These are phyloP conservation scores for Neostapfia colusana DNA, from an alignment of 176 grass and related monocot species.

Conservation along the genomic window DNA sequence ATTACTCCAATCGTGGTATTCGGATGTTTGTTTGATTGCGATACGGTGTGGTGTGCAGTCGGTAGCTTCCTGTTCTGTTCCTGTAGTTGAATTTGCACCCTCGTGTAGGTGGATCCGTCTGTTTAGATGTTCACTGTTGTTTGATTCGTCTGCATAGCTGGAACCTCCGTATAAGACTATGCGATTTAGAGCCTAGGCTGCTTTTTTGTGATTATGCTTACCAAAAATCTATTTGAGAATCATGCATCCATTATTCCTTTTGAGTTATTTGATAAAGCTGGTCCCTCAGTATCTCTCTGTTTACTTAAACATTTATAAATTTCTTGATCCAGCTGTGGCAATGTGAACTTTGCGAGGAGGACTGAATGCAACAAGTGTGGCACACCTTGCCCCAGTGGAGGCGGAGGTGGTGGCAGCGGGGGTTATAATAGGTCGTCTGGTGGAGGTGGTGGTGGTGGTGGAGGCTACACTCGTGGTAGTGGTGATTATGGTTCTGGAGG, in stretches of 20 bases:
- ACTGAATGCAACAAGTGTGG: conserved; percentile 97
- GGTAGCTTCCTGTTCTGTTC: neutral
- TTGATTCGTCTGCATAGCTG: neutral
- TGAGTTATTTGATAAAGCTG: neutral
- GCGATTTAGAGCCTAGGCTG: neutral
- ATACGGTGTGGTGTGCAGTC: conserved; percentile 15
- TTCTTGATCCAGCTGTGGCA: conserved; percentile 72
- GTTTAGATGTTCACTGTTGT: neutral
- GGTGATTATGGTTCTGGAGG: conserved; percentile 51
- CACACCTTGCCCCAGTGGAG: conserved; percentile 53
- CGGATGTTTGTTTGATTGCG: neutral
- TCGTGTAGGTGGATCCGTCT: neutral
- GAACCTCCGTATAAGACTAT: neutral
- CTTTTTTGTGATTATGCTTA: neutral
- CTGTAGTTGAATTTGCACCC: conserved; percentile 3
- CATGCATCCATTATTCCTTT: neutral
- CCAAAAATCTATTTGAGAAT: neutral
- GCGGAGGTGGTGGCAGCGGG: conserved; percentile 44
- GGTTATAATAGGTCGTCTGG: conserved; percentile 61
- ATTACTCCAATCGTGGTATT: neutral
- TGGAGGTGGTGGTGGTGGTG: conserved; percentile 55
- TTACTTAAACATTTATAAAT: conserved; percentile 26
- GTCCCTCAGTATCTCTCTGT: neutral
- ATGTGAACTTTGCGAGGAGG: conserved; percentile 95
- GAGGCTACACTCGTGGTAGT: conserved; percentile 56